Evolutionary conservation across 208 protist species (phyloP).

Genomic region (Trypanosoma cruzi): DNA sequence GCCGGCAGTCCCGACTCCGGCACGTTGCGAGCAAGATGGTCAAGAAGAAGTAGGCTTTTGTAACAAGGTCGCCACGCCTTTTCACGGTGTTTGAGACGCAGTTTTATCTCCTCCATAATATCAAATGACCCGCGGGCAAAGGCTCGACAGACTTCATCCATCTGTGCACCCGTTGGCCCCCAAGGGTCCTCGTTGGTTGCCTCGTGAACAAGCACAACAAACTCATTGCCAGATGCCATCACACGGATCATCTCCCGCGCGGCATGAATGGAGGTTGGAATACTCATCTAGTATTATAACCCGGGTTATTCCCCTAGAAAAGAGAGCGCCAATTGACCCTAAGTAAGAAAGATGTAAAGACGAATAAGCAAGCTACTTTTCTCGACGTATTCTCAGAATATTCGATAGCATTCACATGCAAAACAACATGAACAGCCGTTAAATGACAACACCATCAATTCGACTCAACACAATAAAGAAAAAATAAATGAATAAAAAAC

Average conservation of each 20-base stretch:
- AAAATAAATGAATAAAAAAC: too few relatives aligned
- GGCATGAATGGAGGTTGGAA: slow-evolving; percentile 29
- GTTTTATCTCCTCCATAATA: slow-evolving; percentile 84
- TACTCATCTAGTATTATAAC: slow-evolving; percentile 14
- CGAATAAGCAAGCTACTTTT: too few relatives aligned
- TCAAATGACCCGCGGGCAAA: slow-evolving; percentile 61
- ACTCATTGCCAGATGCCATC: slow-evolving; percentile 71
- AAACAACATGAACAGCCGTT: too few relatives aligned
- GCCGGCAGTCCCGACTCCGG: slow-evolving; percentile 62
- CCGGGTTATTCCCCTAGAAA: not conserved
- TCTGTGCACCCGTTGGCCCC: slow-evolving; percentile 87
- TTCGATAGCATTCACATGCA: too few relatives aligned
- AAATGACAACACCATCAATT: too few relatives aligned
- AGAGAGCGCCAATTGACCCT: too few relatives aligned
- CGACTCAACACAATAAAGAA: too few relatives aligned
- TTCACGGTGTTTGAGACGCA: slow-evolving; percentile 81
- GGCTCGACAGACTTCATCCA: slow-evolving; percentile 79
- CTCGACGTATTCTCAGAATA: too few relatives aligned
- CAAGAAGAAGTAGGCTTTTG: slow-evolving; percentile 85
- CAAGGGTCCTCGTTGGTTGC: slow-evolving; percentile 91
- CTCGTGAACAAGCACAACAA: slow-evolving; percentile 68
- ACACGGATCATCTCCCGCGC: slow-evolving; percentile 86
- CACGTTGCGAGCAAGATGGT: slow-evolving; percentile 84
- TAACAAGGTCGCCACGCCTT: slow-evolving; percentile 89
- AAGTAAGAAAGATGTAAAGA: too few relatives aligned